Conservation (phyloP, 1,284 basidiomycete genomes). For the Cystobasidium slooffiae region DNA sequence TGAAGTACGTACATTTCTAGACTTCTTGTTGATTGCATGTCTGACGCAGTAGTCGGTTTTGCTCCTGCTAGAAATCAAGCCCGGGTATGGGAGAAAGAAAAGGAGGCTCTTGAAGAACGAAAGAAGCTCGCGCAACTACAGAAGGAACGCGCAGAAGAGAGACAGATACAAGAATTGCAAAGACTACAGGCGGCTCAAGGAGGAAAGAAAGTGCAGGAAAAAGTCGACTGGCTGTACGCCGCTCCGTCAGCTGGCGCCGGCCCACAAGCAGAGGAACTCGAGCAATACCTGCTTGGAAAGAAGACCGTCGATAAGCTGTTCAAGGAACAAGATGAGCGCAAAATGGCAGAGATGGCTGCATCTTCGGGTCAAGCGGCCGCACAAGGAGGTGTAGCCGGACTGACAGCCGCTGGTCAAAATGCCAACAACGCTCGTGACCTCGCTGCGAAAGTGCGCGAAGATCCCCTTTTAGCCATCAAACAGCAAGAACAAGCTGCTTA, state of each 20-base stretch:
- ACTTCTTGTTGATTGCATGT: too few species aligned
- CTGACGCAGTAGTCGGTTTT: not conserved
- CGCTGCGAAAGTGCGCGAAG: conserved; percentile 91
- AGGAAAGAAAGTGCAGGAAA: conserved; percentile 89
- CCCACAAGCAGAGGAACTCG: conserved; percentile 85
- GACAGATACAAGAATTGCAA: conserved; percentile 94
- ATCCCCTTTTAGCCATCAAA: conserved; percentile 94
- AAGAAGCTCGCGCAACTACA: conserved; percentile 95
- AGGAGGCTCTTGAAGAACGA: conserved; percentile 95
- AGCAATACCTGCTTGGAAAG: conserved; percentile 97
- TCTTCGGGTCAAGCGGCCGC: conserved; percentile 61
- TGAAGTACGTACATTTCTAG: conserved; percentile 23
- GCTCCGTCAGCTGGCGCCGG: conserved; percentile 84
- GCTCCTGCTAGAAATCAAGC: conserved; percentile 64
- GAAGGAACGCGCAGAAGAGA: conserved; percentile 96
- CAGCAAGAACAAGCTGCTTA: conserved; percentile 94
- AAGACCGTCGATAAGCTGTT: conserved; percentile 96
- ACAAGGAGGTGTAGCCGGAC: conserved; percentile 60
- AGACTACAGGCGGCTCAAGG: conserved; percentile 90
- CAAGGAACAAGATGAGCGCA: conserved; percentile 77
- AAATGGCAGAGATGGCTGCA: conserved; percentile 41
- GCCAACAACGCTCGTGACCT: conserved; percentile 89
- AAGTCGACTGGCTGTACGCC: conserved; percentile 98
- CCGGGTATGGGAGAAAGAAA: conserved; percentile 98
- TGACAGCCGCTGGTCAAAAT: conserved; percentile 60